phyloP scores from a whole-genome alignment of 2,329 filamentous ascomycete genomes.

The Fusarium nematophilum region DNA sequence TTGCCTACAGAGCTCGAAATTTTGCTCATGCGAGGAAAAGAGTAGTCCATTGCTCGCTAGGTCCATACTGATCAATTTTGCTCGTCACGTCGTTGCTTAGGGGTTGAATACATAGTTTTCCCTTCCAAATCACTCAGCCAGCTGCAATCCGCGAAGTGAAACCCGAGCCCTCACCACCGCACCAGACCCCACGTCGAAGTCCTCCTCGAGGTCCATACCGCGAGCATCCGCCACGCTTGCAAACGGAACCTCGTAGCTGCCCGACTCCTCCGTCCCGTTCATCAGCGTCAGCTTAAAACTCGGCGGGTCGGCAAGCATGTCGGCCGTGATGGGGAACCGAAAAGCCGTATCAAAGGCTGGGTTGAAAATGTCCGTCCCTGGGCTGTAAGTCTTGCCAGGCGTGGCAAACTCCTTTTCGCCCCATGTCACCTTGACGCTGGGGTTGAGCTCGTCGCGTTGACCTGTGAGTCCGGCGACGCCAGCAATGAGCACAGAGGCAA shows the following conservation, averaged over 20 bases:
- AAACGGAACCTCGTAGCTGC: slow-evolving; percentile 34
- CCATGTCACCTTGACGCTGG: slow-evolving; percentile 40
- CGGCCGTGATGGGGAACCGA: slow-evolving; percentile 37
- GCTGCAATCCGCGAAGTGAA: slow-evolving; percentile 30
- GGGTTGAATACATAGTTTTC: neutral
- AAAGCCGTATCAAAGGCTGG: slow-evolving; percentile 39
- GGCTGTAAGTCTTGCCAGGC: slow-evolving; percentile 36
- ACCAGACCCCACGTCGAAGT: slow-evolving; percentile 40
- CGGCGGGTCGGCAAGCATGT: slow-evolving; percentile 25
- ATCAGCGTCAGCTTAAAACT: slow-evolving; percentile 33
- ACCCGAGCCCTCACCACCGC: slow-evolving; percentile 30
- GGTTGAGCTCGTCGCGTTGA: slow-evolving; percentile 42
- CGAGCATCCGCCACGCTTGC: slow-evolving; percentile 9
- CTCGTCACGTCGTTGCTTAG: slow-evolving; percentile 1
- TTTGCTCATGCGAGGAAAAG: too few species aligned
- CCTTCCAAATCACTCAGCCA: slow-evolving; percentile 27
- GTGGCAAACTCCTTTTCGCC: slow-evolving; percentile 41
- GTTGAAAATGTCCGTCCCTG: slow-evolving; percentile 42
- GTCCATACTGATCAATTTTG: slow-evolving; percentile 8
- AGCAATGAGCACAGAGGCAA: slow-evolving; percentile 40
- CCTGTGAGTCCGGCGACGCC: slow-evolving; percentile 29
- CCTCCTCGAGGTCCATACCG: slow-evolving; percentile 25
- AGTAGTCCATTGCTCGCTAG: slow-evolving; percentile 5
- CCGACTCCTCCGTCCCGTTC: slow-evolving; percentile 29
- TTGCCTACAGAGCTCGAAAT: too few species aligned